A percentile compares a stretch with the other conserved stretches of the same genome.
phyloP scores from a whole-genome alignment of 768 basidiomycete genomes.

The Daedaleopsis nitida region DNA sequence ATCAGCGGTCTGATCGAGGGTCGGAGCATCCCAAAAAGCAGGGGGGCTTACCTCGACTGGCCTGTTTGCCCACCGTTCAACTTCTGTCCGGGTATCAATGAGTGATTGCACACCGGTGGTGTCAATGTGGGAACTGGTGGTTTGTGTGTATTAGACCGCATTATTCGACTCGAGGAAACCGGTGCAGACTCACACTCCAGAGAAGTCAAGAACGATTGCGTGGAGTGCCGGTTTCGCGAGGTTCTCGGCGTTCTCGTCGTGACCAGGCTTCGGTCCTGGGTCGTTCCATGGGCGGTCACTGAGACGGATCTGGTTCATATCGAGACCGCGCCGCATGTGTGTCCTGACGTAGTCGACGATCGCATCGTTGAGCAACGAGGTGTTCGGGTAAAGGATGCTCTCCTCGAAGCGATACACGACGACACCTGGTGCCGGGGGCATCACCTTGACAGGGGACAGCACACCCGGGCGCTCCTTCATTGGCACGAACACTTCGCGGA shows the following conservation, averaged over 20 bases:
- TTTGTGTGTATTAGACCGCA: background rate
- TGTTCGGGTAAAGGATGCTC: slow-evolving; percentile 85
- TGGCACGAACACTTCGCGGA: slow-evolving; percentile 85
- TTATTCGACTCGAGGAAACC: background rate
- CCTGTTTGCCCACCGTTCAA: slow-evolving; percentile 86
- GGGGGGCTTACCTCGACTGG: slow-evolving; percentile 62
- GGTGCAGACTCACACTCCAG: slow-evolving; percentile 61
- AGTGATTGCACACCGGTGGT: slow-evolving; percentile 90
- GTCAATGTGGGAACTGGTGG: slow-evolving; percentile 77
- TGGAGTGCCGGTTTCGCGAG: slow-evolving; percentile 65
- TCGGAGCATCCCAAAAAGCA: background rate
- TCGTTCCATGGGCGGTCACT: slow-evolving; percentile 95
- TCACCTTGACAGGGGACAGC: slow-evolving; percentile 71
- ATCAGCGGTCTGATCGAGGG: background rate
- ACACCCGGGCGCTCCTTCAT: slow-evolving; percentile 57
- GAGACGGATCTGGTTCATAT: slow-evolving; percentile 61
- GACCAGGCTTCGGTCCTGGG: slow-evolving; percentile 65
- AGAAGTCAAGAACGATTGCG: slow-evolving; percentile 92
- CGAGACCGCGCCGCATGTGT: slow-evolving; percentile 74
- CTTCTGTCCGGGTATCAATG: slow-evolving; percentile 82
- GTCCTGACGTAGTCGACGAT: slow-evolving; percentile 83
- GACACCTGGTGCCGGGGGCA: slow-evolving; percentile 81
- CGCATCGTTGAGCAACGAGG: slow-evolving; percentile 63
- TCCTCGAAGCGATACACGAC: slow-evolving; percentile 93
- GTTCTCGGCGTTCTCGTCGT: slow-evolving; percentile 52